Conservation (phyloP, 1,139 yeast genomes). For the Yamadazyma jaroonii region DNA sequence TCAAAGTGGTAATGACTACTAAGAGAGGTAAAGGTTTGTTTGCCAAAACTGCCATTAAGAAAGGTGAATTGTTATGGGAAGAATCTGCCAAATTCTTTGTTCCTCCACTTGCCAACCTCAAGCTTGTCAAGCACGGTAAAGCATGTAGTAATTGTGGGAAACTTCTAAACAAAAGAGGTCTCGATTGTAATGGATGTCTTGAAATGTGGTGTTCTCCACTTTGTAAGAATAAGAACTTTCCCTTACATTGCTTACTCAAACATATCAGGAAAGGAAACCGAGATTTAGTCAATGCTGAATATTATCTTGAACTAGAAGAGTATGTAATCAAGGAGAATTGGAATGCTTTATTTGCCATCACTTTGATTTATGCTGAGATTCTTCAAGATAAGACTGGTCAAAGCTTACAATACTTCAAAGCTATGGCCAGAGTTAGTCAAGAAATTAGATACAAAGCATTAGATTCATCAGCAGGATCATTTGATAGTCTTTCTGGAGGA, state of each 20-base stretch:
- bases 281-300: conserved; percentile 38
- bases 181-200: conserved; percentile 67
- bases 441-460: conserved; percentile 60
- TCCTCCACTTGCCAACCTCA: conserved; percentile 69
- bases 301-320: conserved; percentile 56
- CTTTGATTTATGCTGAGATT: conserved; percentile 51
- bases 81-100: conserved; percentile 63
- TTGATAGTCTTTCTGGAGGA: conserved; percentile 49
- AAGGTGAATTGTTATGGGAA: conserved; percentile 57
- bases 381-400: conserved; percentile 45
- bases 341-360: conserved; percentile 67
- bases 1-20: conserved; percentile 42
- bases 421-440: conserved; percentile 73
- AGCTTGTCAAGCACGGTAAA: conserved; percentile 60
- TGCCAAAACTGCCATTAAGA: conserved; percentile 41
- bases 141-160: conserved; percentile 83
- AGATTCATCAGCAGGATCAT: conserved; percentile 56
- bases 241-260: conserved; percentile 56
- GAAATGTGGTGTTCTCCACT: conserved; percentile 69
- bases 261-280: conserved; percentile 45
- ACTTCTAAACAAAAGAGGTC: conserved; percentile 46
- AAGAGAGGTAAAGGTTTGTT: conserved; percentile 47
- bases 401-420: conserved; percentile 44
- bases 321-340: conserved; percentile 66
- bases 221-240: conserved; percentile 56